A percentile compares a stretch with the other conserved stretches of the same genome.
phyloP scores from a whole-genome alignment of 495 filamentous ascomycete genomes.

The Hyaloscypha bicolor region DNA sequence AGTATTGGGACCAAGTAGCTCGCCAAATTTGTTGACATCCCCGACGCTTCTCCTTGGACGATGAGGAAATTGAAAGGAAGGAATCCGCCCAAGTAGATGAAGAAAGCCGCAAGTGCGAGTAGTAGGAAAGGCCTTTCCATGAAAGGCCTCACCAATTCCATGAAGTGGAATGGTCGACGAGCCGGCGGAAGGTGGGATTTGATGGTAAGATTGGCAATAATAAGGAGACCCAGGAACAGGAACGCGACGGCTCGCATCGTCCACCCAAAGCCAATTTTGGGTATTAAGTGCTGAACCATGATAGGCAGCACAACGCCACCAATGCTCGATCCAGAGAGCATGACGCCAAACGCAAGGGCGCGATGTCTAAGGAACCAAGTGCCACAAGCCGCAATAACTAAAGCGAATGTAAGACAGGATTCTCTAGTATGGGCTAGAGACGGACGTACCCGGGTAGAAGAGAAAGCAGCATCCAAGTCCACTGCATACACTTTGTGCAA shows the following conservation, averaged over 20 bases:
- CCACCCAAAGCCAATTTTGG: constrained; percentile 67
- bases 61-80: constrained; percentile 71
- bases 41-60: constrained; percentile 51
- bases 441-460: constrained; percentile 3
- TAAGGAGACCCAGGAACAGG: constrained; percentile 64
- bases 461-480: constrained; percentile 64
- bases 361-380: constrained; percentile 68
- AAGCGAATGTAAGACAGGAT: constrained; percentile 30
- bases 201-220: constrained; percentile 62
- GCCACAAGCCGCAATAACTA: constrained; percentile 25
- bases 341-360: constrained; percentile 67
- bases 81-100: constrained; percentile 70
- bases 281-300: constrained; percentile 65
- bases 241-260: constrained; percentile 69
- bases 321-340: constrained; percentile 62
- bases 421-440: neutral
- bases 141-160: constrained; percentile 59
- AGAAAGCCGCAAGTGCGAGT: constrained; percentile 51
- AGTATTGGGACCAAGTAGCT: constrained; percentile 68
- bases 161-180: constrained; percentile 49
- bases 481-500: constrained; percentile 55
- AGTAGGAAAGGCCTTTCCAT: constrained; percentile 55
- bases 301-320: constrained; percentile 70
- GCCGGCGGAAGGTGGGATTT: constrained; percentile 60
- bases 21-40: constrained; percentile 57